Conservation (phyloP, 2,329 filamentous ascomycete genomes). For the Metarhizium rileyi region DNA sequence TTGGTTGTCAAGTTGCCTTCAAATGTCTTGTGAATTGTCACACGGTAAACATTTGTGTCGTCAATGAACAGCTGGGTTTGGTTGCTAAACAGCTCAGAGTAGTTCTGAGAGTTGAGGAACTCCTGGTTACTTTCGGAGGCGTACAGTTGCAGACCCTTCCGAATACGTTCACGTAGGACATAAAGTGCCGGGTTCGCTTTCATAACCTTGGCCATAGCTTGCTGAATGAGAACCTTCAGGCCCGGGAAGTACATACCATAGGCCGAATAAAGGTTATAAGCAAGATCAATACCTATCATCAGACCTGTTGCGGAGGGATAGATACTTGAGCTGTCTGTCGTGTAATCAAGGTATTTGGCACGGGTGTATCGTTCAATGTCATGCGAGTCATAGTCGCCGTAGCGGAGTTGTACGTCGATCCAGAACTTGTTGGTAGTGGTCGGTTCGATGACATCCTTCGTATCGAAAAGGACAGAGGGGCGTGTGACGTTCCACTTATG, state of each 20-base stretch:
- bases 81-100: conserved; percentile 97
- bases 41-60: conserved; percentile 97
- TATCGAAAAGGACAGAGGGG: conserved; percentile 88
- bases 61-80: conserved; percentile 98
- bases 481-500: conserved; percentile 98
- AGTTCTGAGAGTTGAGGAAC: conserved; percentile 98
- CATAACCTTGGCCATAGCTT: conserved; percentile 99
- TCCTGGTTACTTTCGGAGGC: conserved; percentile 98
- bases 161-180: conserved; percentile 91
- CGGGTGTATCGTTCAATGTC: conserved; percentile 97
- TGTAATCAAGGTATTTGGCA: conserved; percentile 98
- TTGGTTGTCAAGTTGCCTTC: conserved; percentile 98
- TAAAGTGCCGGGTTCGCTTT: conserved; percentile 97
- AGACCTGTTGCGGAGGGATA: conserved; percentile 94
- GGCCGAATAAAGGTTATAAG: conserved; percentile 96
- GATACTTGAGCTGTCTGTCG: conserved; percentile 96
- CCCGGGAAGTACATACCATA: conserved; percentile 99
- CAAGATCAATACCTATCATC: conserved; percentile 96
- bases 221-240: conserved; percentile 87
- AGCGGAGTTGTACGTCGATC: conserved; percentile 92
- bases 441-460: conserved; percentile 87
- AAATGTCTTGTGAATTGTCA: conserved; percentile 99
- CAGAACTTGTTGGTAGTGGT: conserved; percentile 99
- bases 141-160: conserved; percentile 95
- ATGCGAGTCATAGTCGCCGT: conserved; percentile 97